phyloP scores from a whole-genome alignment of 345 rosid species.

The Tarenaya hassleriana region DNA sequence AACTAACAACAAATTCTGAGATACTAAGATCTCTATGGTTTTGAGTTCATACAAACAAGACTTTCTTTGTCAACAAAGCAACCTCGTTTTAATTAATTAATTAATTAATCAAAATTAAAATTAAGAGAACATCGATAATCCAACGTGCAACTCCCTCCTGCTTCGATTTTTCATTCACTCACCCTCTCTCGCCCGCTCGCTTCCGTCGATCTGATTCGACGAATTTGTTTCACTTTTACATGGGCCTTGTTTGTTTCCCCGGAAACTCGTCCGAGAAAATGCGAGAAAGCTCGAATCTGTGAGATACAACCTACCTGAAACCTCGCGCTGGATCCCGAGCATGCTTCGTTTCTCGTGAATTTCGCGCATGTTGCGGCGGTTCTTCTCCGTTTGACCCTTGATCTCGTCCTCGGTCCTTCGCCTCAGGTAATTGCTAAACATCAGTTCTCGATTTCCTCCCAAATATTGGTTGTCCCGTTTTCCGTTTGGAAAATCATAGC shows the following conservation, averaged over 20 bases:
- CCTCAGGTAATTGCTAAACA: constrained; percentile 17
- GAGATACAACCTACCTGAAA: neutral
- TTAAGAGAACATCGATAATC: too few relatives aligned
- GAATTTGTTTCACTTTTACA: constrained; percentile 12
- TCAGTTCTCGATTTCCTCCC: constrained; percentile 12
- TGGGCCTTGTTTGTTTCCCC: constrained; percentile 26
- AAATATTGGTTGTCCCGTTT: constrained; percentile 1
- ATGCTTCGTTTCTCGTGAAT: constrained; percentile 7
- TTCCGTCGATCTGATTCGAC: constrained; percentile 26
- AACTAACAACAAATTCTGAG: too few relatives aligned
- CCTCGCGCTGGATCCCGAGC: constrained; percentile 16
- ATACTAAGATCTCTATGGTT: too few relatives aligned
- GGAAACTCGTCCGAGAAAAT: constrained; percentile 22
- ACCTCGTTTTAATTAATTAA: constrained; percentile 10
- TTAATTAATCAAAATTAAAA: neutral
- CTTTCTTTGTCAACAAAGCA: constrained; percentile 27
- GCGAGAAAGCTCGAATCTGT: constrained; percentile 21
- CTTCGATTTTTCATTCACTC: constrained; percentile 26
- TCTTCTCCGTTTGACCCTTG: constrained; percentile 13
- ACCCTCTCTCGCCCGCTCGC: constrained; percentile 20
- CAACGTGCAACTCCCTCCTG: neutral
- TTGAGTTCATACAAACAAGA: constrained; percentile 15
- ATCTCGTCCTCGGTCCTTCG: constrained; percentile 19
- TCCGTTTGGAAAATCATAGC: neutral
- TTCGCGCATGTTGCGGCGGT: constrained; percentile 5